Base-by-base conservation (phyloP, 1,139 yeast species). In the Scheffersomyces titani region DNA sequence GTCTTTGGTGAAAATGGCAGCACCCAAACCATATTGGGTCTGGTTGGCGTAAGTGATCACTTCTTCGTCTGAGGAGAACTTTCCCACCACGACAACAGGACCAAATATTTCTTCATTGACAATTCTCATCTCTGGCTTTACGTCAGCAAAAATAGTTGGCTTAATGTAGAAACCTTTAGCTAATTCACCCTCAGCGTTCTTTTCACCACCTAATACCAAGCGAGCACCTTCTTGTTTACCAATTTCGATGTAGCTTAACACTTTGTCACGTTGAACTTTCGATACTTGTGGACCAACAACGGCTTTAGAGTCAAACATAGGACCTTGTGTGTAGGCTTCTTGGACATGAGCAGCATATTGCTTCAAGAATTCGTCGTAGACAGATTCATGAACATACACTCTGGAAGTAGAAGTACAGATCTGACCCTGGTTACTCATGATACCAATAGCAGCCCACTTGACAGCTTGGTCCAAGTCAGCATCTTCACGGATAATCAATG, bases 371-470 rank as follows among this genome's bases (percentile, higher is more conserved):
- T 72, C 61, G 47, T 80, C 83, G 64, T 80, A 77, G 49, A 79
- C 63, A 46, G 68, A 66, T 64, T 75, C 82, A 59, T 80, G 84
- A 40, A 72, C 74, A 60, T 79, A 80, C 59, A 79, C 68, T 70
- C 84, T 73, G 20, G 83, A 79, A 47, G 82, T 80, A 19, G 83
- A 71, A 52, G 81, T 74, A 71, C 84, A 80, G 55, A 79, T 72
- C 68, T 80, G 84, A 53, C 84, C 84, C 67, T 89, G 85, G 75
- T 92, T 92, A 72, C 81, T 82, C 82, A 90, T 87, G 60, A 92
- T 86, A 64, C 97, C 98, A 62, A 85, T 77, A 24, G 94, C 92
- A 51, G 93, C 87, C 89, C 96, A 90, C 70, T 89, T 89, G 45
- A 89, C 92, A 51, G 96, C 93, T 68, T 87, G 87, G 0, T 87